Conservation (phyloP, 1,284 basidiomycete species). For the Microbotryomycetes sp. region DNA sequence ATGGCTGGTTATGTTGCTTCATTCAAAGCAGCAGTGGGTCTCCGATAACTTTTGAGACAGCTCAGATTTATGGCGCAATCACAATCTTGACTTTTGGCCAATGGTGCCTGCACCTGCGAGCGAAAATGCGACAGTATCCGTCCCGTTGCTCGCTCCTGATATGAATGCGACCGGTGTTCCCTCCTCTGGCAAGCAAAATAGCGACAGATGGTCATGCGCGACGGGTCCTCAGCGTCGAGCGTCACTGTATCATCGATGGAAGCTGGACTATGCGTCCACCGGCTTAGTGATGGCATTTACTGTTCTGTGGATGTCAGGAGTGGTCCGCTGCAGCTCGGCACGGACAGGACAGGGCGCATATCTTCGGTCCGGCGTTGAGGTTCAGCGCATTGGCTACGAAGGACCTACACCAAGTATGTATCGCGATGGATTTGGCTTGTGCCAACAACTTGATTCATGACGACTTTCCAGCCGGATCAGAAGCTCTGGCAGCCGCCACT, state of each 20-base stretch:
- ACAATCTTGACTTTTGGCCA: no score
- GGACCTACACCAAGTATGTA: slow-evolving; percentile 1
- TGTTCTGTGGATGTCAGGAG: neutral
- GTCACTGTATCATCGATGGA: neutral
- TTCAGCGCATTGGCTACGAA: neutral
- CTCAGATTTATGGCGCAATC: no score
- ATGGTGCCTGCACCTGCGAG: no score
- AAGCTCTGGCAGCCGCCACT: slow-evolving; percentile 26
- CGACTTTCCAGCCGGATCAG: slow-evolving; percentile 10
- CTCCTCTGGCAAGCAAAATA: no score
- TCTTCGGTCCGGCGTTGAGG: no score
- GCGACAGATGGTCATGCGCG: no score
- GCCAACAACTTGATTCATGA: no score
- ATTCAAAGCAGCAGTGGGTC: slow-evolving; percentile 12
- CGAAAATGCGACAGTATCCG: neutral
- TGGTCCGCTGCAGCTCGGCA: no score
- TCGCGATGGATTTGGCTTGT: neutral
- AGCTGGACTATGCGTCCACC: neutral
- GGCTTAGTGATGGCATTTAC: neutral
- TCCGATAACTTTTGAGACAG: neutral
- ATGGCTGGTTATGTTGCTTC: slow-evolving; percentile 19
- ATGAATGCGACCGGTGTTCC: no score
- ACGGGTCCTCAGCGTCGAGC: neutral
- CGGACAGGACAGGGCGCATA: no score
- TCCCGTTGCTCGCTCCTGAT: neutral